Conservation (phyloP, 108 stramenopile species). For the Mayamaea pseudoterrestris region DNA sequence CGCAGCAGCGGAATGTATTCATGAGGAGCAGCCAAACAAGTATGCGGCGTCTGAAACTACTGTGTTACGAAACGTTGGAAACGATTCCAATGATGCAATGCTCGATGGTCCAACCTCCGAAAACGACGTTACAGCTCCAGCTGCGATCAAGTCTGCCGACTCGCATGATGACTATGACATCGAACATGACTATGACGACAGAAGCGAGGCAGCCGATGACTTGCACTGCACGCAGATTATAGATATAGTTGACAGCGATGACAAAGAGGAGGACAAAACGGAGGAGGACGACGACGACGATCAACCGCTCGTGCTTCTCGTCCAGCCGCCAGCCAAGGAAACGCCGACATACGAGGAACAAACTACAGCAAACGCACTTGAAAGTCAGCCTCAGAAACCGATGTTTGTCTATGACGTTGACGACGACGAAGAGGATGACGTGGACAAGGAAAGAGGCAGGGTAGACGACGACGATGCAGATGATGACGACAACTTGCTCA, state of each 20-base stretch:
- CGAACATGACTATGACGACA: neutral
- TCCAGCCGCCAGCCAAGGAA: neutral
- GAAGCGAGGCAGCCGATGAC: conserved; percentile 6
- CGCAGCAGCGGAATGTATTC: too few relatives aligned
- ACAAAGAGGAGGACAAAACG: conserved; percentile 1
- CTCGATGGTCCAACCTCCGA: too few relatives aligned
- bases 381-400: neutral
- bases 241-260: neutral
- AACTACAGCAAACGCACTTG: neutral
- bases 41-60: too few relatives aligned
- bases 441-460: neutral
- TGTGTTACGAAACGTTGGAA: too few relatives aligned
- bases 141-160: too few relatives aligned
- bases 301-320: neutral
- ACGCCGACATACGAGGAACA: neutral
- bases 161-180: too few relatives aligned
- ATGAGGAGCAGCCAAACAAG: too few relatives aligned
- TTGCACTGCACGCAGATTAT: conserved; percentile 3
- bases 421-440: neutral
- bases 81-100: too few relatives aligned
- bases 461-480: neutral
- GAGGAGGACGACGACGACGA: conserved; percentile 2
- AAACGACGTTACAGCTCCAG: too few relatives aligned
- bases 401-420: neutral
- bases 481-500: neutral